These are phyloP conservation scores for Xylaria longipes DNA, from an alignment of 495 filamentous ascomycete species.

Conservation along the genomic window DNA sequence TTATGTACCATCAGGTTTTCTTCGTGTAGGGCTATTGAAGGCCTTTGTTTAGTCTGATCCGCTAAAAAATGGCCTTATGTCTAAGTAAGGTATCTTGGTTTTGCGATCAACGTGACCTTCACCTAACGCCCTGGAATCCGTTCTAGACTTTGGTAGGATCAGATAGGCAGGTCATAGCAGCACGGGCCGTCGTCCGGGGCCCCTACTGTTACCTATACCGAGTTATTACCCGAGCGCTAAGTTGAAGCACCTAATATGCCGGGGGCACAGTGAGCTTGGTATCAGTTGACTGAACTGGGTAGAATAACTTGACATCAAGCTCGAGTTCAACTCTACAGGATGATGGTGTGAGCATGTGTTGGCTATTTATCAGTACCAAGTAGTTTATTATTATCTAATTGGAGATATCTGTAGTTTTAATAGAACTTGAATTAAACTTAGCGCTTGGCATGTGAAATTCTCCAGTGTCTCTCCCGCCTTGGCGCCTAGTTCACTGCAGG, in stretches of 20 bases:
- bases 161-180: slow-evolving; percentile 19
- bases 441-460: slow-evolving; percentile 25
- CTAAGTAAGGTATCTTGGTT: background rate
- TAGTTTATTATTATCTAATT: background rate
- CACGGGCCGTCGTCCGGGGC: slow-evolving; percentile 10
- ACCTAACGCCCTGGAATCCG: background rate
- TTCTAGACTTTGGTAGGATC: slow-evolving; percentile 10
- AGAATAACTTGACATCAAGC: background rate
- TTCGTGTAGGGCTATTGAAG: background rate
- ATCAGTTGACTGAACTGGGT: background rate
- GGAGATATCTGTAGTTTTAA: background rate
- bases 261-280: slow-evolving; percentile 4
- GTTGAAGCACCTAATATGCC: slow-evolving; percentile 10
- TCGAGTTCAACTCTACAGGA: background rate
- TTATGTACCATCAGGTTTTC: slow-evolving; percentile 10
- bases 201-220: slow-evolving; percentile 13
- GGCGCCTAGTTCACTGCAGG: slow-evolving; percentile 8
- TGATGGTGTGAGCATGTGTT: background rate
- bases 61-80: background rate
- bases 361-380: background rate
- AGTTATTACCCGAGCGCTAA: slow-evolving; percentile 24
- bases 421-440: slow-evolving; percentile 7
- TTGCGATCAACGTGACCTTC: slow-evolving; percentile 7
- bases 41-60: background rate
- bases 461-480: slow-evolving; percentile 18